phyloP scores from a whole-genome alignment of 169 alveolate species.

The Besnoitia besnoiti region DNA sequence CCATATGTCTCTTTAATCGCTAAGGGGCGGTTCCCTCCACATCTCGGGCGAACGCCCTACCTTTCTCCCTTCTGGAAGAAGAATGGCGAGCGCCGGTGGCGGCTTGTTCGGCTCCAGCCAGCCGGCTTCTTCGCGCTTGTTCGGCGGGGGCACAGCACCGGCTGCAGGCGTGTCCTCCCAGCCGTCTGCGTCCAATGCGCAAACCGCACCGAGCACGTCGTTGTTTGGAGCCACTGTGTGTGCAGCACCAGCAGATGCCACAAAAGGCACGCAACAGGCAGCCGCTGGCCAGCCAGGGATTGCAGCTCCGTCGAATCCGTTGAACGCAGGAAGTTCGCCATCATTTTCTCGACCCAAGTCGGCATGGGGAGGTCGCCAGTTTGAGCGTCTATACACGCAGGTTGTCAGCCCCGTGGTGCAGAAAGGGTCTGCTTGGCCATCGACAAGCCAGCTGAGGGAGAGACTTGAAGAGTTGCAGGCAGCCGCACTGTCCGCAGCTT shows the following conservation, averaged over 20 bases:
- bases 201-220: not conserved
- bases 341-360: not conserved
- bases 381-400: not conserved
- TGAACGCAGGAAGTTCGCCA: not conserved
- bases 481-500: not conserved
- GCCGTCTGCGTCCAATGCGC: not conserved
- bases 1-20: not conserved
- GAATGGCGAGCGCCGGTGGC: constrained; percentile 9
- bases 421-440: not conserved
- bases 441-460: not conserved
- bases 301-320: not conserved
- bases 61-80: not conserved
- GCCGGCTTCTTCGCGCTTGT: not conserved
- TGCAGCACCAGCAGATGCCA: not conserved
- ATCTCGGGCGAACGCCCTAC: not conserved
- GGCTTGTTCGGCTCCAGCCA: not conserved
- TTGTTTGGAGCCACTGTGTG: not conserved
- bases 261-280: not conserved
- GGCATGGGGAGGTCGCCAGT: constrained; percentile 16
- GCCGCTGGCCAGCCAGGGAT: not conserved
- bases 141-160: not conserved
- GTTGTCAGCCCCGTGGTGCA: not conserved
- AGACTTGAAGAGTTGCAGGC: not conserved
- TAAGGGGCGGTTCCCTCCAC: not conserved
- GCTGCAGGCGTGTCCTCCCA: not conserved